phyloP scores from a whole-genome alignment of 192 early-diverging fungal genomes.

The Linnemannia exigua region DNA sequence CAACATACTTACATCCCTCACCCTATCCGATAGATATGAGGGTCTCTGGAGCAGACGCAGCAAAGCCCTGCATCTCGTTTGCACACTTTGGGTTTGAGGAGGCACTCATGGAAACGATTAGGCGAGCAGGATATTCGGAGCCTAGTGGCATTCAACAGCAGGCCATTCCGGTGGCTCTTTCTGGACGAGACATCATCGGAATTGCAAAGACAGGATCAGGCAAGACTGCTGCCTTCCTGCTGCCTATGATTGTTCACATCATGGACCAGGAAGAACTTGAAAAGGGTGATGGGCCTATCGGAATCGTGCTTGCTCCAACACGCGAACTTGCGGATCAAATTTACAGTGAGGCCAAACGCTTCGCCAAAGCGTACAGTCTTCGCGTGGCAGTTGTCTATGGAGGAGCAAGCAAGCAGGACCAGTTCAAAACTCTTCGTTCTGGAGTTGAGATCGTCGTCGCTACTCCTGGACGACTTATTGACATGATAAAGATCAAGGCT shows the following conservation, averaged over 20 bases:
- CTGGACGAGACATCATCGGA: constrained; percentile 87
- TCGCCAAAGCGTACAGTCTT: constrained; percentile 81
- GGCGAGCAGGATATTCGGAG: constrained; percentile 74
- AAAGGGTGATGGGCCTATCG: constrained; percentile 86
- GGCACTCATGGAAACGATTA: constrained; percentile 70
- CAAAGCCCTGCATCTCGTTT: constrained; percentile 86
- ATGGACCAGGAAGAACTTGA: constrained; percentile 86
- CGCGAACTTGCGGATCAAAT: constrained; percentile 87
- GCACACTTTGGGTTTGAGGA: constrained; percentile 90
- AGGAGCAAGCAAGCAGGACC: constrained; percentile 86
- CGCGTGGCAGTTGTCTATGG: constrained; percentile 81
- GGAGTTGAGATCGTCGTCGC: constrained; percentile 87
- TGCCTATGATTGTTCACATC: constrained; percentile 89
- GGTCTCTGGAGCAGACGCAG: constrained; percentile 72
- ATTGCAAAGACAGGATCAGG: constrained; percentile 91
- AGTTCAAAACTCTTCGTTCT: constrained; percentile 83
- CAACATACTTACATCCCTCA: not conserved
- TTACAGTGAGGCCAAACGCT: constrained; percentile 83
- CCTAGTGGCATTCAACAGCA: constrained; percentile 87
- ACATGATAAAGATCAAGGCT: constrained; percentile 91
- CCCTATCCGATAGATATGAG: constrained; percentile 64
- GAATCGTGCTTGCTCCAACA: constrained; percentile 83
- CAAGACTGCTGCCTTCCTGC: constrained; percentile 87
- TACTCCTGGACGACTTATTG: constrained; percentile 90
- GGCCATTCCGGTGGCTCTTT: constrained; percentile 81